A percentile compares a stretch with the other conserved stretches of the same genome.
Conservation (phyloP, 148 eudicot genomes). For the Mesembryanthemum crystallinum region DNA sequence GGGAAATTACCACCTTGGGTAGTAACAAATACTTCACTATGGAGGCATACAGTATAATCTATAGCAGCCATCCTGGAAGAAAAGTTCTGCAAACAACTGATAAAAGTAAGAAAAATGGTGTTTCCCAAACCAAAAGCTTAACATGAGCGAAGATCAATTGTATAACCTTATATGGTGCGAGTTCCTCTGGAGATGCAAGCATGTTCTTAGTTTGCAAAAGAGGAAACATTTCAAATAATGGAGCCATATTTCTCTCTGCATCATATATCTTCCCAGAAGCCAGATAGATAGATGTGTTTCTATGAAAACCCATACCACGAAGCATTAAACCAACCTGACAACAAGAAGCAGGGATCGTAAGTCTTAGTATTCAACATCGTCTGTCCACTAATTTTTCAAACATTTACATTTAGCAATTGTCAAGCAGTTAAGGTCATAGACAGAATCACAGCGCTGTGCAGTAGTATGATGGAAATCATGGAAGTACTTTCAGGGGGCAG, state of each 20-base stretch:
- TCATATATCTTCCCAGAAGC: conserved; percentile 96
- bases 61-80: conserved; percentile 98
- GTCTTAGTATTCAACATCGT: background rate
- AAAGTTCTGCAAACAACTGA: conserved; percentile 57
- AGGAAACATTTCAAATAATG: conserved; percentile 92
- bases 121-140: conserved; percentile 15
- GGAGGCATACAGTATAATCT: conserved; percentile 96
- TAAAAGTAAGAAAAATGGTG: conserved; percentile 17
- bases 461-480: too few relatives aligned
- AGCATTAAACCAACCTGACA: conserved; percentile 94
- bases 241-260: conserved; percentile 88
- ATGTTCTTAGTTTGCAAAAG: conserved; percentile 89
- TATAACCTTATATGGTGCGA: conserved; percentile 70
- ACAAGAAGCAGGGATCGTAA: conserved; percentile 17
- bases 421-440: background rate
- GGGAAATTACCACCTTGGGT: conserved; percentile 99
- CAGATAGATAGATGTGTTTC: conserved; percentile 74
- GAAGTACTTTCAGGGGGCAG: background rate
- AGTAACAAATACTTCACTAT: conserved; percentile 94
- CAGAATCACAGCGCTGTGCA: background rate
- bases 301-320: conserved; percentile 96
- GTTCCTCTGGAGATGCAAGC: conserved; percentile 78
- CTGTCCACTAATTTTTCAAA: background rate
- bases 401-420: background rate
- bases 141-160: background rate